These are phyloP conservation scores for Sambucus nigra DNA, from an alignment of 129 eudicot species.

Conservation along the genomic window DNA sequence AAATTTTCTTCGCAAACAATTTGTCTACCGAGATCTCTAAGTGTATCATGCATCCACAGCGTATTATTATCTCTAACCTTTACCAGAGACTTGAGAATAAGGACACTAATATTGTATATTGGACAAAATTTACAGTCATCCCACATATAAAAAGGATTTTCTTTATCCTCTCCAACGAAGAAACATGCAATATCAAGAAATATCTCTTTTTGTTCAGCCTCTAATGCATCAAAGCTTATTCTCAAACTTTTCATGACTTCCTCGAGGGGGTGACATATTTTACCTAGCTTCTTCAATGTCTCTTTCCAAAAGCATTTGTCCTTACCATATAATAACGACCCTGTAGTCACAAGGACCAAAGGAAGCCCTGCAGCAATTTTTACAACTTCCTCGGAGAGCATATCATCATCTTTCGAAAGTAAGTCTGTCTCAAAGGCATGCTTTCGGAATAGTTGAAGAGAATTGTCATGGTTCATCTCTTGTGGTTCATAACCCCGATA, in stretches of 20 bases:
- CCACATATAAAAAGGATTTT: neutral
- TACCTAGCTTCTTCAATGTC: slow-evolving; percentile 4
- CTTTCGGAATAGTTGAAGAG: slow-evolving; percentile 10
- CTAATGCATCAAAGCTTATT: slow-evolving; percentile 12
- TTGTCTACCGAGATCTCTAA: slow-evolving; percentile 16
- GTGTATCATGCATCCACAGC: slow-evolving; percentile 14
- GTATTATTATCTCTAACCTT: slow-evolving; percentile 2
- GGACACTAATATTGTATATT: neutral
- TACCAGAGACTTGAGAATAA: slow-evolving; percentile 1
- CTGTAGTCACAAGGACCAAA: slow-evolving; percentile 12
- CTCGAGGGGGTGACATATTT: neutral
- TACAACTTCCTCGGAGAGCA: slow-evolving; percentile 8
- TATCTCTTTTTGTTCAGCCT: slow-evolving; percentile 4
- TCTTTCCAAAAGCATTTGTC: slow-evolving; percentile 7
- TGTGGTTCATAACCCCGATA: neutral
- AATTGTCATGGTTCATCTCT: neutral
- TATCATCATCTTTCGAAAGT: neutral
- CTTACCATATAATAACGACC: slow-evolving; percentile 9
- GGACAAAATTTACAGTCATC: slow-evolving; percentile 2
- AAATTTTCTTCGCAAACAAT: slow-evolving; percentile 2
- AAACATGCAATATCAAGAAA: slow-evolving; percentile 21
- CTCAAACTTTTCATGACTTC: slow-evolving; percentile 1
- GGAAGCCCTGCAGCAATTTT: slow-evolving; percentile 9
- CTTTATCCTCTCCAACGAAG: slow-evolving; percentile 2
- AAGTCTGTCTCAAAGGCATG: slow-evolving; percentile 11